A percentile compares a stretch with the other conserved stretches of the same genome.
phyloP scores from a whole-genome alignment of 2,329 filamentous ascomycete species.

The Neopestalotiopsis sp. region DNA sequence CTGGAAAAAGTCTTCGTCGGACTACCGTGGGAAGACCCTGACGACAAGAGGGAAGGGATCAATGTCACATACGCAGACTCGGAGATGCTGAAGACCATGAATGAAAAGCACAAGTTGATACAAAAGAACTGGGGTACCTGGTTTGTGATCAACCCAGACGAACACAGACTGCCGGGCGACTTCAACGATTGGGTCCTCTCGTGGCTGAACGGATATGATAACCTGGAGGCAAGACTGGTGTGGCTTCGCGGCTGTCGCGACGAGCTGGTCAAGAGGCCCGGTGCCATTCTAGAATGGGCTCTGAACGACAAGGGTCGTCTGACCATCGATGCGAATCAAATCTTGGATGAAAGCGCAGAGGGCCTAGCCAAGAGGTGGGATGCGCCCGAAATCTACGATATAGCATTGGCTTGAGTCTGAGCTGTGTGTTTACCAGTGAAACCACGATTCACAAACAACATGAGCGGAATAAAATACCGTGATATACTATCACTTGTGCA shows the following conservation, averaged over 20 bases:
- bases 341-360: background rate
- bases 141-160: background rate
- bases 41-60: conserved; percentile 9
- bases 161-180: background rate
- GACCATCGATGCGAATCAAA: background rate
- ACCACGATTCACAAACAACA: too few species aligned
- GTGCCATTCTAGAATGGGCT: background rate
- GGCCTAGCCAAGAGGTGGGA: background rate
- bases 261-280: background rate
- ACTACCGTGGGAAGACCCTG: conserved; percentile 6
- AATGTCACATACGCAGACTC: background rate
- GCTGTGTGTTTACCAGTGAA: too few species aligned
- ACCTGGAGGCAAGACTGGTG: conserved; percentile 9
- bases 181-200: conserved; percentile 7
- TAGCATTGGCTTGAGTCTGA: too few species aligned
- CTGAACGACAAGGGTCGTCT: background rate
- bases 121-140: background rate
- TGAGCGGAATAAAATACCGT: too few species aligned
- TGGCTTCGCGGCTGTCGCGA: conserved; percentile 11
- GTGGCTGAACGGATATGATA: conserved; percentile 15
- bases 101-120: background rate
- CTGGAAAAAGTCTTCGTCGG: background rate
- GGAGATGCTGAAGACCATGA: background rate
- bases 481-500: too few species aligned
- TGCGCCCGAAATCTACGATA: too few species aligned